A percentile compares a stretch with the other conserved stretches of the same genome.
Evolutionary conservation across 2,329 filamentous ascomycete species (phyloP).

Genomic region (Penicillium sp.): DNA sequence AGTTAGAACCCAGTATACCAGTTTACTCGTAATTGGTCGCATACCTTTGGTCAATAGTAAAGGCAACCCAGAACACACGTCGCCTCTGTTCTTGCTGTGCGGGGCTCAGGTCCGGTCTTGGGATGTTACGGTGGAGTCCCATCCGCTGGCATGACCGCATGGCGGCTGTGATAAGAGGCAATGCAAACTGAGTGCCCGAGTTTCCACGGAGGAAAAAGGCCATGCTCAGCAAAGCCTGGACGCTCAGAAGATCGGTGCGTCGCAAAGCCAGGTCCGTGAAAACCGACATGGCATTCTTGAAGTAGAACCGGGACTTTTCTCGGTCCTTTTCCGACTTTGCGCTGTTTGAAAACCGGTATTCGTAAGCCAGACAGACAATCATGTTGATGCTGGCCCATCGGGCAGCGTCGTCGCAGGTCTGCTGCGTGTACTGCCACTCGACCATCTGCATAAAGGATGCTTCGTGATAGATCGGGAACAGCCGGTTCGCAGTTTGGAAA

Average conservation of each 20-base stretch:
- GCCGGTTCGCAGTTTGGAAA: constrained; percentile 95
- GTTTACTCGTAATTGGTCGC: constrained; percentile 5
- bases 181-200: constrained; percentile 86
- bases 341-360: constrained; percentile 87
- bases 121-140: constrained; percentile 84
- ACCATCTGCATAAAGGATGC: constrained; percentile 95
- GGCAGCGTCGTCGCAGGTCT: constrained; percentile 88
- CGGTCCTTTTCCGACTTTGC: constrained; percentile 83
- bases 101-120: constrained; percentile 82
- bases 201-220: constrained; percentile 90
- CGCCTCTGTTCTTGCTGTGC: constrained; percentile 86
- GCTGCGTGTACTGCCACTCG: constrained; percentile 84
- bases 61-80: constrained; percentile 72
- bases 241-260: constrained; percentile 87
- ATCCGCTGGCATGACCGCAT: constrained; percentile 87
- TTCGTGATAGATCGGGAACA: constrained; percentile 93
- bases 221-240: constrained; percentile 90
- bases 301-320: constrained; percentile 84
- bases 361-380: constrained; percentile 81
- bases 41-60: constrained; percentile 67
- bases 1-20: background rate
- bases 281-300: constrained; percentile 93
- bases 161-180: constrained; percentile 82
- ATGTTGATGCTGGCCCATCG: constrained; percentile 97
- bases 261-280: constrained; percentile 87